Evolutionary conservation across 2,329 filamentous ascomycete genomes (phyloP).

Genomic region (Neofusicoccum sp.): DNA sequence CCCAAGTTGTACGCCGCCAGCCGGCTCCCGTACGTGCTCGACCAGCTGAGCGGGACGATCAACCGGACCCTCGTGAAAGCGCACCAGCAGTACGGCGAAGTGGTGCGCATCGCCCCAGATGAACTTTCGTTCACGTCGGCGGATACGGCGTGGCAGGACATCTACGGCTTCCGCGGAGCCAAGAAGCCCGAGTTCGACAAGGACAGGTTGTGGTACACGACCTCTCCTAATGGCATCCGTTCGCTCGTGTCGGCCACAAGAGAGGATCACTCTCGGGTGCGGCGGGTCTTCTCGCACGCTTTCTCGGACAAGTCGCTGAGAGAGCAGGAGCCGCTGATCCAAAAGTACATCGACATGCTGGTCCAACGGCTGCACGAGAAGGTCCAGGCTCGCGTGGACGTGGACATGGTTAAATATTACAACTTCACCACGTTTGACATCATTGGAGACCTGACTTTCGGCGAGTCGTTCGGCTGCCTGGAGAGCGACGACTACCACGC

Average conservation of each 20-base stretch:
- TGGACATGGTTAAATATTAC: conserved; percentile 36
- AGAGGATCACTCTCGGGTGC: conserved; percentile 38
- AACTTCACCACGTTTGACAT: conserved; percentile 28
- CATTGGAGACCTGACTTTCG: conserved; percentile 28
- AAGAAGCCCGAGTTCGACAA: conserved; percentile 27
- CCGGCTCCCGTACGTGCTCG: conserved; percentile 32
- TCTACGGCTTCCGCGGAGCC: conserved; percentile 33
- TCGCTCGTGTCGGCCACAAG: conserved; percentile 40
- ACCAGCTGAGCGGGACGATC: conserved; percentile 29
- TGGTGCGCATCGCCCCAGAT: conserved; percentile 42
- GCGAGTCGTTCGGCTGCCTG: conserved; percentile 26
- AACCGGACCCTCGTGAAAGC: conserved; percentile 28
- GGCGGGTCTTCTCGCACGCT: conserved; percentile 41
- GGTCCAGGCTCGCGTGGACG: conserved; percentile 27
- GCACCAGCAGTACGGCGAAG: conserved; percentile 43
- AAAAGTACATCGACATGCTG: conserved; percentile 42
- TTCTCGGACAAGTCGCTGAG: conserved; percentile 41
- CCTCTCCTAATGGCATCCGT: conserved; percentile 33
- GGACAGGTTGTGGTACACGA: conserved; percentile 28
- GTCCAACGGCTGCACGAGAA: conserved; percentile 38
- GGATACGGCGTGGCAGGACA: conserved; percentile 41
- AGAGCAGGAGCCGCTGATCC: conserved; percentile 41
- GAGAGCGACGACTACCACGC: conserved; percentile 18
- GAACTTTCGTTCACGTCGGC: conserved; percentile 45
- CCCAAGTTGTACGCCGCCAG: conserved; percentile 36